Conservation (phyloP, 768 basidiomycete genomes). For the Phaeotremella skinneri region DNA sequence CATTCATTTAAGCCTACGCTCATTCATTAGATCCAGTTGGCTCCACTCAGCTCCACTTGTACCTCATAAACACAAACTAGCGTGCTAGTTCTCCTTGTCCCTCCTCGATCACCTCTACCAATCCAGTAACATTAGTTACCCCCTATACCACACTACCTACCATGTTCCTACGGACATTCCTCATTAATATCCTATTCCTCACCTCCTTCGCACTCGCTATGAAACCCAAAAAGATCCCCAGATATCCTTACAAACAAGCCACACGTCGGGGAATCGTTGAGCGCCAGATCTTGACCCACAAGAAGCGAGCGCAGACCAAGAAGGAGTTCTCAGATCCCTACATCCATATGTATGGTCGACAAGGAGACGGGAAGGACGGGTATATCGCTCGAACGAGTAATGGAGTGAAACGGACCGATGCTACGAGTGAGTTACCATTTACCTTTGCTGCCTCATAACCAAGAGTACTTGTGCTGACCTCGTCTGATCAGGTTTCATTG, state of each 20-base stretch:
- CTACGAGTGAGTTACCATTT: neutral
- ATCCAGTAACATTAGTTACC: neutral
- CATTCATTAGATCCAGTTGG: too few species aligned
- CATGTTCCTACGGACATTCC: neutral
- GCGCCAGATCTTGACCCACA: neutral
- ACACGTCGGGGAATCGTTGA: neutral
- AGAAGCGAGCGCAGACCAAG: neutral
- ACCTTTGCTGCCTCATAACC: too few species aligned
- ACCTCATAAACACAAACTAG: too few species aligned
- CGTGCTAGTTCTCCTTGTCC: too few species aligned
- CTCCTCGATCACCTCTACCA: neutral
- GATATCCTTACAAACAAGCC: neutral
- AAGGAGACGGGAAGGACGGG: neutral
- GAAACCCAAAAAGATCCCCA: neutral
- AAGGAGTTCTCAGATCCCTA: neutral
- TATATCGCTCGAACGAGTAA: neutral
- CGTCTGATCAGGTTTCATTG: neutral
- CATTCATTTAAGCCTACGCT: too few species aligned
- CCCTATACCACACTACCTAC: neutral
- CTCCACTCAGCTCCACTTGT: too few species aligned
- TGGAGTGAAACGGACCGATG: neutral
- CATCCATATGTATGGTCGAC: neutral
- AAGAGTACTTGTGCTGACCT: too few species aligned
- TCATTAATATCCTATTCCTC: neutral
- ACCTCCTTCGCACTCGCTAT: neutral